phyloP scores from a whole-genome alignment of 2,329 filamentous ascomycete species.

The Dothideomycetidae sp. region DNA sequence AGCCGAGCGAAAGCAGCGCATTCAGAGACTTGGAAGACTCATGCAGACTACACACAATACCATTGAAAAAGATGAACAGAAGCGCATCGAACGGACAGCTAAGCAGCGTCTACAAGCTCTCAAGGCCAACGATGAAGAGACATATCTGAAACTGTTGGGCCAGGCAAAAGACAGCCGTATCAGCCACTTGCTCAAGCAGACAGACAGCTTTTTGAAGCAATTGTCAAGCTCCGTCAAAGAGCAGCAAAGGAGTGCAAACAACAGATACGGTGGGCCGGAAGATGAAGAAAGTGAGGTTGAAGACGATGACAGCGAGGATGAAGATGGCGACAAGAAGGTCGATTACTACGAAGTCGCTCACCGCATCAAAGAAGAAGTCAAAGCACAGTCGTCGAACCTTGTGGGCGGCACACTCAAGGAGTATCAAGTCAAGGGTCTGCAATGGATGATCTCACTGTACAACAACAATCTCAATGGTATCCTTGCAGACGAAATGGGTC shows the following conservation, averaged over 20 bases:
- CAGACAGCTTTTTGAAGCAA: slow-evolving; percentile 92
- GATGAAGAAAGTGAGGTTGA: slow-evolving; percentile 51
- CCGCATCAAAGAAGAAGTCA: slow-evolving; percentile 85
- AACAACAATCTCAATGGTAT: slow-evolving; percentile 99
- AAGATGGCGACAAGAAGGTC: slow-evolving; percentile 60
- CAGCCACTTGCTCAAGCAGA: slow-evolving; percentile 89
- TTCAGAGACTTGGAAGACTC: slow-evolving; percentile 73
- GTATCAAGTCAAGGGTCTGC: slow-evolving; percentile 94
- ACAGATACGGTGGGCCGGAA: slow-evolving; percentile 48
- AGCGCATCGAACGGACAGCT: slow-evolving; percentile 89
- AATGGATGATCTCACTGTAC: slow-evolving; percentile 99
- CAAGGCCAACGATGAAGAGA: slow-evolving; percentile 98
- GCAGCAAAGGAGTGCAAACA: slow-evolving; percentile 72
- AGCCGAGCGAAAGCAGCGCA: slow-evolving; percentile 53
- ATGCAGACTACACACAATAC: slow-evolving; percentile 86
- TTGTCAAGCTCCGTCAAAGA: slow-evolving; percentile 87
- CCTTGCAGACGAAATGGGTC: slow-evolving; percentile 97
- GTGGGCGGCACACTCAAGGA: slow-evolving; percentile 91
- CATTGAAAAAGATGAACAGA: slow-evolving; percentile 98
- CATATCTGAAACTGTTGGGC: slow-evolving; percentile 91
- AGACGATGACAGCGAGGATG: slow-evolving; percentile 54
- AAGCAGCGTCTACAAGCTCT: slow-evolving; percentile 98
- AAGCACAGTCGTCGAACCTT: slow-evolving; percentile 65
- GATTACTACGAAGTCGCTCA: slow-evolving; percentile 99
- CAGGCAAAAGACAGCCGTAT: slow-evolving; percentile 99